Conservation (phyloP, 1,284 basidiomycete species). For the Ustilago curta region DNA sequence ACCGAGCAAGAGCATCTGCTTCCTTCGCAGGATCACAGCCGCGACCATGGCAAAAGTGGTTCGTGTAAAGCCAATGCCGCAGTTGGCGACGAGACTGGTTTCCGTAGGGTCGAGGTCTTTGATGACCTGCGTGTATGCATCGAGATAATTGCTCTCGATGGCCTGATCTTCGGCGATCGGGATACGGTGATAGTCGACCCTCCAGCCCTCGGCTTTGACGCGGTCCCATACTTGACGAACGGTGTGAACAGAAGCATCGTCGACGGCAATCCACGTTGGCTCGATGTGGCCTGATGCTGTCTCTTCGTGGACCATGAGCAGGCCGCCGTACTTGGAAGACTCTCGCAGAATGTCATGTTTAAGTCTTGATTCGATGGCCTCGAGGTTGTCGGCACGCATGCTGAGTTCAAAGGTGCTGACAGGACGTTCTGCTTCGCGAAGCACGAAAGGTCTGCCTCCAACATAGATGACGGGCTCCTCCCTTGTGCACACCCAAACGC, state of each 20-base stretch:
- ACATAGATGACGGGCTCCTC: slow-evolving; percentile 96
- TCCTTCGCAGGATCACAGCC: slow-evolving; percentile 86
- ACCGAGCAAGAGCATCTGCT: slow-evolving; percentile 83
- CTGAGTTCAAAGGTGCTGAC: slow-evolving; percentile 84
- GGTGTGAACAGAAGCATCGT: slow-evolving; percentile 84
- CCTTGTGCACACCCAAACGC: slow-evolving; percentile 73
- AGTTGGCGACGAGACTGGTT: slow-evolving; percentile 92
- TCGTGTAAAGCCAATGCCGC: slow-evolving; percentile 95
- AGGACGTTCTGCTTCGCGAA: slow-evolving; percentile 90
- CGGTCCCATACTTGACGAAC: slow-evolving; percentile 80
- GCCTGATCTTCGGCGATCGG: slow-evolving; percentile 78
- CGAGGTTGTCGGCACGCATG: slow-evolving; percentile 92
- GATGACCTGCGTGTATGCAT: slow-evolving; percentile 88
- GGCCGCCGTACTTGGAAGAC: slow-evolving; percentile 84
- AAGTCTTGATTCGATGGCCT: slow-evolving; percentile 86
- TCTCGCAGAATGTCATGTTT: slow-evolving; percentile 95
- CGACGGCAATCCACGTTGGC: slow-evolving; percentile 95
- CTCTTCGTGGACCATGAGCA: slow-evolving; percentile 93
- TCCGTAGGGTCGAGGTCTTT: slow-evolving; percentile 82
- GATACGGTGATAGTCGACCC: slow-evolving; percentile 78
- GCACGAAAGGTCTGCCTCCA: slow-evolving; percentile 90
- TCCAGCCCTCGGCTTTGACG: slow-evolving; percentile 86
- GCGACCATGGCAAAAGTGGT: slow-evolving; percentile 98
- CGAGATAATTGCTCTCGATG: slow-evolving; percentile 74
- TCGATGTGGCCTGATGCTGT: slow-evolving; percentile 69